Evolutionary conservation across 768 basidiomycete genomes (phyloP), one percentile per base, ranked within the genome.

Genomic region (Cyathus striatus): DNA sequence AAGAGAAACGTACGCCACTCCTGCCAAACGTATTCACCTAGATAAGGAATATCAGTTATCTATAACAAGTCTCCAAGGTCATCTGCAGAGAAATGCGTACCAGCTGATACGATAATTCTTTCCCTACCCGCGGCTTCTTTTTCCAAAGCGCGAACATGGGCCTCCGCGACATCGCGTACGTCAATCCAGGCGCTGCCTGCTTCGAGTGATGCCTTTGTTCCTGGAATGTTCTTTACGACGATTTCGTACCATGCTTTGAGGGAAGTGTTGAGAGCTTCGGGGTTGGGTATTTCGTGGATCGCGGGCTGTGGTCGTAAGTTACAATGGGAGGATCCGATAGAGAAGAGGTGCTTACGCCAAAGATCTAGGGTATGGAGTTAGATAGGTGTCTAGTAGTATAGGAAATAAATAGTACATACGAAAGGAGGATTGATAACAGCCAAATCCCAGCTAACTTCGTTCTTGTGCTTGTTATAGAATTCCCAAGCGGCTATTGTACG

Each of bases 391-490:
- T n/a, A n/a, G n/a, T n/a, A n/a, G n/a, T n/a, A n/a, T n/a, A n/a
- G n/a, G n/a, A n/a, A n/a, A n/a, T n/a, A n/a, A n/a, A n/a, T n/a
- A n/a, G n/a, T n/a, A n/a, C n/a, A n/a, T n/a, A n/a, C n/a, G n/a
- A n/a, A n/a, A n/a, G n/a, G n/a, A n/a, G 79, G 79, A 50, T 72
- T 72, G 39, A 79, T 47, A 6, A 69, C 69, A 0, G 65, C 61
- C 18, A 81, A 49, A 45, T 79, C 79, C 69, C 70, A 78, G 6
- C 56, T 56, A 17, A 55, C 59, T 34, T 69, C 58, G 30, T 60
- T 38, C 36, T 69, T 62, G 42, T 73, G 48, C 46, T 55, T 44
- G 18, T 59, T 43, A 7, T 47, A 51, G 41, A 66, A 66, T 3
- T 62, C 54, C 65, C 63, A 68, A 18, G 62, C 61, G 12, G 71